phyloP scores from a whole-genome alignment of 2,329 filamentous ascomycete species.

The Xylaria sp. region DNA sequence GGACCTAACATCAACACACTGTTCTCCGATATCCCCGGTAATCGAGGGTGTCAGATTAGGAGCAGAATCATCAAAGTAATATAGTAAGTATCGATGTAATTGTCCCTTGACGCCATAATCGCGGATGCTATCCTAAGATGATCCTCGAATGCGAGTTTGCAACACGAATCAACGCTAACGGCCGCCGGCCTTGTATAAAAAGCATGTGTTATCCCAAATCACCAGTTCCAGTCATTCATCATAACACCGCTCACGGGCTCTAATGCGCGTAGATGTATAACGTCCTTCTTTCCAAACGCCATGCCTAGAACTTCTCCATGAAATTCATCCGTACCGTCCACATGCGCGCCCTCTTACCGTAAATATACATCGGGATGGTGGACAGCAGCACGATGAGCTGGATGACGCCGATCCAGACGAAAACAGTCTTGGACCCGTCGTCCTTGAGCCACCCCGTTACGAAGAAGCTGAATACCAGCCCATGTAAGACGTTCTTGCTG shows the following conservation, averaged over 20 bases:
- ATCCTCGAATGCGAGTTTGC: constrained; percentile 1
- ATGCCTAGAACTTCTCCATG: constrained; percentile 75
- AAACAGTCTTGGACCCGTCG: constrained; percentile 81
- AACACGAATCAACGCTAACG: background rate
- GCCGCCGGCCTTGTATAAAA: background rate
- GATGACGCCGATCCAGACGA: constrained; percentile 84
- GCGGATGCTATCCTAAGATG: constrained; percentile 20
- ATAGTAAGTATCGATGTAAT: background rate
- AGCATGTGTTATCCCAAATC: constrained; percentile 5
- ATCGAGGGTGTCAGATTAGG: background rate
- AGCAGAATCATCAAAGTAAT: background rate
- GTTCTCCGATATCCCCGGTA: too few relatives aligned
- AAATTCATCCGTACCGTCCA: constrained; percentile 90
- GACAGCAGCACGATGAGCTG: constrained; percentile 79
- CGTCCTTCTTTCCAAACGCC: background rate
- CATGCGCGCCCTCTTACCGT: constrained; percentile 89
- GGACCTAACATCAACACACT: background rate
- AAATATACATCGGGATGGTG: constrained; percentile 93
- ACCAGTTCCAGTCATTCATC: background rate
- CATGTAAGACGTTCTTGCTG: constrained; percentile 92
- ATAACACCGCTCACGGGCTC: background rate
- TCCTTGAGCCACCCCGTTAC: constrained; percentile 83
- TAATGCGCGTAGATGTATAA: background rate
- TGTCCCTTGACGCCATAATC: constrained; percentile 8
- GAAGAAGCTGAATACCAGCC: constrained; percentile 88